Conservation (phyloP, 345 rosid species). For the Linum trigynum region DNA sequence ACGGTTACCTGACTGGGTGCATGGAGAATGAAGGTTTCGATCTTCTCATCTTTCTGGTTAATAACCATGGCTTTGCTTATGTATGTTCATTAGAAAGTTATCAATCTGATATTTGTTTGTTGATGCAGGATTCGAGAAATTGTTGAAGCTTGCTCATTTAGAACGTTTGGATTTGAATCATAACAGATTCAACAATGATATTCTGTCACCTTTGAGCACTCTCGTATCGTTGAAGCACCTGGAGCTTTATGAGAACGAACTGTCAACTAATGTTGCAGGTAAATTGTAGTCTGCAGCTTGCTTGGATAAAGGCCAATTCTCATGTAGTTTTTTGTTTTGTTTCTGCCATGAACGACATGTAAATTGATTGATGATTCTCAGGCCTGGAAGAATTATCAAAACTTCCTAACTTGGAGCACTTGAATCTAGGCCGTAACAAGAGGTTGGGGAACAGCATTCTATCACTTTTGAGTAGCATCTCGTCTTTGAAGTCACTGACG, state of each 20-base stretch:
- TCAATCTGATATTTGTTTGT: background rate
- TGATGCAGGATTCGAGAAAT: background rate
- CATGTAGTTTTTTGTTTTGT: too few relatives aligned
- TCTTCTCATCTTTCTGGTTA: too few relatives aligned
- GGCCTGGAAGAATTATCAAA: background rate
- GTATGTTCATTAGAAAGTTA: too few relatives aligned
- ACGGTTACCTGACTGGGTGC: background rate
- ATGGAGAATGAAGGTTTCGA: background rate
- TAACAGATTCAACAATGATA: too few relatives aligned
- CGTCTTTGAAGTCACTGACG: background rate
- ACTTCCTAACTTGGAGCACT: background rate
- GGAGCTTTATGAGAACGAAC: too few relatives aligned
- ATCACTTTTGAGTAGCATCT: background rate
- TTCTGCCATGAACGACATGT: too few relatives aligned
- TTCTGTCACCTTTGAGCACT: background rate
- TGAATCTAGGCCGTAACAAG: background rate
- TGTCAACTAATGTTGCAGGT: too few relatives aligned
- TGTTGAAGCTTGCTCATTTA: background rate
- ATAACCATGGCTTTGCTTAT: too few relatives aligned
- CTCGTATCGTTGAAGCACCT: too few relatives aligned
- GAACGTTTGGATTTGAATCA: background rate
- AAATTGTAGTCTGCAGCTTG: too few relatives aligned
- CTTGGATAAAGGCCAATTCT: too few relatives aligned
- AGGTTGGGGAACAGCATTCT: background rate
- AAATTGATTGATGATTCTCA: too few relatives aligned